Evolutionary conservation across 2,329 filamentous ascomycete genomes (phyloP).

Genomic region (Cadophora malorum): DNA sequence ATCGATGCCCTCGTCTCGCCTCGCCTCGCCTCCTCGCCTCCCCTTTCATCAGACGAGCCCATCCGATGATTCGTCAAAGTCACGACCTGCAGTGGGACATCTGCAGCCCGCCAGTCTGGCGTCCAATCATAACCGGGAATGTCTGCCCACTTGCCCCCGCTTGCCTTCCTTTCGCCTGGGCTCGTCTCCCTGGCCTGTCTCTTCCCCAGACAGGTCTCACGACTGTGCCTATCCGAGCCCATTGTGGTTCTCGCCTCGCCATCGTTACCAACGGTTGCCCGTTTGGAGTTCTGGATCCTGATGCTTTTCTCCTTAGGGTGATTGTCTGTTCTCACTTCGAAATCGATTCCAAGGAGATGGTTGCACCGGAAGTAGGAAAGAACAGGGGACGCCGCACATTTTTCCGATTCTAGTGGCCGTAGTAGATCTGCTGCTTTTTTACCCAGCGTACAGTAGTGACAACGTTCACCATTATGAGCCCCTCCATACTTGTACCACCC

Average conservation of each 20-base stretch:
- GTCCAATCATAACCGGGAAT: conserved; percentile 4
- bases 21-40: conserved; percentile 10
- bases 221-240: conserved; percentile 3
- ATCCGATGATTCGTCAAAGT: conserved; percentile 33
- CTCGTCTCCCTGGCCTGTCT: conserved; percentile 1
- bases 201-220: conserved; percentile 8
- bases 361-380: neutral
- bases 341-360: neutral
- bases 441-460: neutral
- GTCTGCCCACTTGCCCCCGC: neutral
- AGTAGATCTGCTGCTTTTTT: neutral
- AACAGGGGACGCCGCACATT: neutral
- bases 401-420: conserved; percentile 1
- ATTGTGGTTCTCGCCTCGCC: neutral
- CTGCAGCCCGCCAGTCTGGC: conserved; percentile 17
- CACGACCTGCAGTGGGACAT: conserved; percentile 35
- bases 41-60: conserved; percentile 11
- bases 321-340: neutral
- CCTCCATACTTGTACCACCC: neutral
- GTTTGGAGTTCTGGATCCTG: conserved; percentile 6
- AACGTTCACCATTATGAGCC: neutral
- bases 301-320: neutral
- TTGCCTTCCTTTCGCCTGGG: conserved; percentile 1
- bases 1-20: neutral
- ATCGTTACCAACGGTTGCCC: conserved; percentile 5